Base-by-base conservation (phyloP, 495 filamentous ascomycete species). In the Podospora didyma region DNA sequence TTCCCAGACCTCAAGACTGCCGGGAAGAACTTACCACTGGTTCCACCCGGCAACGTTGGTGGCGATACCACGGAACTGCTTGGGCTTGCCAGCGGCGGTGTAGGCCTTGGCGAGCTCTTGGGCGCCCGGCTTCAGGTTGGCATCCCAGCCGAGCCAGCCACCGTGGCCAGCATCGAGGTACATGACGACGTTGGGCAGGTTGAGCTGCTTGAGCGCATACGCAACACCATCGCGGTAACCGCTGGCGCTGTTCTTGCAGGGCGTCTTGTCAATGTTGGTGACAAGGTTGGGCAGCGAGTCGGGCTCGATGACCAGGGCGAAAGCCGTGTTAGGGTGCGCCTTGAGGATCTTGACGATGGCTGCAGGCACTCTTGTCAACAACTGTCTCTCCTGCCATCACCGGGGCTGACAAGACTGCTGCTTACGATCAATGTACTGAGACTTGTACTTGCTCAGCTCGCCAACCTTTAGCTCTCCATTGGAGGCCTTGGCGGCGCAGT, bases 31-130 rank as follows among this genome's bases (percentile, higher is more conserved):
- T 41, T 67, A 74, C 78, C 81, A 90, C 34, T 75, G 73, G 72
- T 92, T 91, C 76, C 87, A 91, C 66, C 88, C 88, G 57, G 89
- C 86, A 46, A 89, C 85, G 72, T 94, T 92, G 70, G 87, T 91
- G 39, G 84, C 82, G 53, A 90, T 75, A 49, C 89, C 89, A 60
- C 88, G 84, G 59, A 92, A 72, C 55, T 85, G 74, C 51, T 77
- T 76, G 39, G 89, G 89, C 24, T 72, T 78, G 26, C 83, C 81
- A 17, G 86, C 87, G 49, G 74, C 69, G 64, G 80, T 86, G 76
- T 86, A 91, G 31, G 87, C 80, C 55, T 78, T 66, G 60, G 80
- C 87, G 60, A 84, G 88, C 61, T 88, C 79, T 65, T 83, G 68
- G 19, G 88, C 89, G 20, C 86, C 88, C 50, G 86, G 86, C 59